These are phyloP conservation scores for Fusarium guadeloupense DNA, from an alignment of 2,329 filamentous ascomycete genomes.

Conservation along the genomic window DNA sequence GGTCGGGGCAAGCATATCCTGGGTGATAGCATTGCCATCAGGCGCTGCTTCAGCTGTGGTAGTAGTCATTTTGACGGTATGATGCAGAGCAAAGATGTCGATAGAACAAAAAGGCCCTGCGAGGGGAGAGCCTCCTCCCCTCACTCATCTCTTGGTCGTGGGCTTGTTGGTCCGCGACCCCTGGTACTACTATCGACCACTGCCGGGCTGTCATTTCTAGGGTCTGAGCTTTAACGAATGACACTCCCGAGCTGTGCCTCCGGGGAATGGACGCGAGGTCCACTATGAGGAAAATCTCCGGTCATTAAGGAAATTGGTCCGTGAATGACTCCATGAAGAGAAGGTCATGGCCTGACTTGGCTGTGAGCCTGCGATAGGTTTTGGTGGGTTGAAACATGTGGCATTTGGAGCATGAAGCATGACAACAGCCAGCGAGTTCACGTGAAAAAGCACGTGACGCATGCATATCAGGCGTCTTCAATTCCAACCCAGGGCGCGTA, in stretches of 20 bases:
- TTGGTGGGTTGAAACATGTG: not conserved
- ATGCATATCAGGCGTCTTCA: not conserved
- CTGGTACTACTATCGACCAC: not conserved
- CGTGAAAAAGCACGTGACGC: not conserved
- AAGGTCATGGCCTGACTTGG: not conserved
- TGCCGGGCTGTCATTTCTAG: not conserved
- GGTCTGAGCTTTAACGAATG: constrained; percentile 5
- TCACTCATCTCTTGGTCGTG: not conserved
- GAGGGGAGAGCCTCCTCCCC: not conserved
- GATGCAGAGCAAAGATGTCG: accelerated
- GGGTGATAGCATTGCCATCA: not conserved
- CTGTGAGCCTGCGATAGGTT: not conserved
- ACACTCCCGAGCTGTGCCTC: not conserved
- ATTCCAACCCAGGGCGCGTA: not conserved
- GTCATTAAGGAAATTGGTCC: constrained; percentile 1
- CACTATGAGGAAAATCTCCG: not conserved
- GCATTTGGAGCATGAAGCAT: not conserved
- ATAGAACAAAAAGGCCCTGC: not conserved
- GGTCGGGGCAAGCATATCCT: constrained; percentile 26
- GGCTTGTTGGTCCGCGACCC: not conserved
- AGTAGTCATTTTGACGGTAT: constrained; percentile 3
- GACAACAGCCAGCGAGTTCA: not conserved
- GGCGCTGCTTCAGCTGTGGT: not conserved
- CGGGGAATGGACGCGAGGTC: constrained; percentile 10
- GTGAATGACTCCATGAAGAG: not conserved